Conservation (phyloP, 1,284 basidiomycete species). For the Coriolopsis trogii region DNA sequence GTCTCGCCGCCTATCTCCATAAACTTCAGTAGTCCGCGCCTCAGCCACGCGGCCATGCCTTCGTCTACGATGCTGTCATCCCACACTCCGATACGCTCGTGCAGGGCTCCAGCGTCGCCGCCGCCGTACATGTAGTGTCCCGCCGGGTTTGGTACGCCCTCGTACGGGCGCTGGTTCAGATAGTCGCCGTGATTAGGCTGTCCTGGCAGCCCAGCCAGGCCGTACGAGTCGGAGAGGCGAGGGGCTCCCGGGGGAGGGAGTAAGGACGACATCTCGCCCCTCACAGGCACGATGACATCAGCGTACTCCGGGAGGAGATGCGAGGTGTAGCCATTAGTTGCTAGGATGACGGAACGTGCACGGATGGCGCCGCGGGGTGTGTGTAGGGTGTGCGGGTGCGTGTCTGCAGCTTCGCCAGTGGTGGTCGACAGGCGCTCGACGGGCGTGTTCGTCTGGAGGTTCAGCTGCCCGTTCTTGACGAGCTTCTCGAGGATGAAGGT, state of each 20-base stretch:
- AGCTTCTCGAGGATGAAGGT: not conserved
- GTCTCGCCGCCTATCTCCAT: slow-evolving; percentile 10
- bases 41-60: slow-evolving; percentile 6
- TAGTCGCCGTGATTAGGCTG: not conserved
- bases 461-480: not conserved
- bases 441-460: not conserved
- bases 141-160: not conserved
- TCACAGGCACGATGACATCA: not conserved
- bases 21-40: not conserved
- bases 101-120: slow-evolving; percentile 1
- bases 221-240: not conserved
- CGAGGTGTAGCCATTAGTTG: not conserved
- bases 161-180: not conserved
- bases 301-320: not conserved
- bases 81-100: slow-evolving; percentile 1
- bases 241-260: not conserved
- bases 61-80: slow-evolving; percentile 10
- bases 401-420: not conserved
- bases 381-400: not conserved
- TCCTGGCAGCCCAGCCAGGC: not conserved
- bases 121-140: slow-evolving; percentile 10
- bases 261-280: not conserved
- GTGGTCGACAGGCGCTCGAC: not conserved
- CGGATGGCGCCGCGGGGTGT: not conserved
- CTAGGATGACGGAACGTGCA: not conserved